Conservation (phyloP, 495 filamentous ascomycete genomes). For the Penicillium roqueforti region DNA sequence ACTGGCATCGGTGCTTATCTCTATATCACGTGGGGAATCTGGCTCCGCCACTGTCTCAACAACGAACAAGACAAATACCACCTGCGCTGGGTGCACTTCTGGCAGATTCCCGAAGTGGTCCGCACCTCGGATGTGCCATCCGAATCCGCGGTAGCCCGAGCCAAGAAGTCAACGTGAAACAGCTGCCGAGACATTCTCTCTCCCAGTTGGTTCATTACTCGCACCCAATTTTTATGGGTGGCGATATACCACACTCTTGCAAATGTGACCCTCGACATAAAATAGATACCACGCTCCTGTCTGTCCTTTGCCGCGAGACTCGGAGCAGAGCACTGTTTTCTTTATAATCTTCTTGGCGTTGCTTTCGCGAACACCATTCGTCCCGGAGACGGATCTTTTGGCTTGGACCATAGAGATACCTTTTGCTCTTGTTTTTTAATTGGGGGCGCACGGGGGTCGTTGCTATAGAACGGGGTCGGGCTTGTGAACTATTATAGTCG, state of each 20-base stretch:
- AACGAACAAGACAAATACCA: slow-evolving; percentile 70
- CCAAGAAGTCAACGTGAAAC: slow-evolving; percentile 42
- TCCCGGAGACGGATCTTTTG: slow-evolving; percentile 14
- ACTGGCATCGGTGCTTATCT: slow-evolving; percentile 70
- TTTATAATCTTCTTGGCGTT: slow-evolving; percentile 3
- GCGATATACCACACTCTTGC: neutral
- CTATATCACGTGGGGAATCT: slow-evolving; percentile 83
- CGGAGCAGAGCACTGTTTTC: slow-evolving; percentile 3
- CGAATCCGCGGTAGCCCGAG: slow-evolving; percentile 29
- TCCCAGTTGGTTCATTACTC: neutral
- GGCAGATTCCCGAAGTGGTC: slow-evolving; percentile 64
- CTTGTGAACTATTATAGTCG: slow-evolving; percentile 1
- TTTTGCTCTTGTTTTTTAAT: neutral
- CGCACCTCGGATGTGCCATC: slow-evolving; percentile 22
- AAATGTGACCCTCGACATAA: slow-evolving; percentile 7
- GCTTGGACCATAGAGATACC: slow-evolving; percentile 12
- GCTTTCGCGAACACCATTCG: neutral
- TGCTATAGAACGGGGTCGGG: slow-evolving; percentile 18
- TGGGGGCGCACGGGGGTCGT: slow-evolving; percentile 7
- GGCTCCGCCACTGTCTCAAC: slow-evolving; percentile 77
- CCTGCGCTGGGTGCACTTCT: slow-evolving; percentile 65
- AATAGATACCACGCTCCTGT: slow-evolving; percentile 7
- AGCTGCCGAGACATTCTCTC: neutral
- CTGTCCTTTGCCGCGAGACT: slow-evolving; percentile 5
- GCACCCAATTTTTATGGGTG: neutral